Evolutionary conservation across 495 filamentous ascomycete species (phyloP).

Genomic region (Aspergillus diversus): DNA sequence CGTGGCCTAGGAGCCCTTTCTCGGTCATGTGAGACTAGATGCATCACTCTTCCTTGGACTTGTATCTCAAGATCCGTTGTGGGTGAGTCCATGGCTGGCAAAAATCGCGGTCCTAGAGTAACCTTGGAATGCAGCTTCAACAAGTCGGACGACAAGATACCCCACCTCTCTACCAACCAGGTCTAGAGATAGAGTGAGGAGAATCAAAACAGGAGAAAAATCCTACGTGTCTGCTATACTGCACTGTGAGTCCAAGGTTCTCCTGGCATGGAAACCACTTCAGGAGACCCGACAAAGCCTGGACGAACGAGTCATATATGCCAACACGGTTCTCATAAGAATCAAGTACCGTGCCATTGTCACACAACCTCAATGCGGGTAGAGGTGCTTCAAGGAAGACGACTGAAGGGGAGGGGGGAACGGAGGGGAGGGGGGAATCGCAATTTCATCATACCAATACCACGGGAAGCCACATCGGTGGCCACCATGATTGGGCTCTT

Average conservation of each 20-base stretch:
- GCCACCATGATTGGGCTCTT: constrained; percentile 88
- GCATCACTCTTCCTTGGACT: constrained; percentile 69
- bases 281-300: constrained; percentile 74
- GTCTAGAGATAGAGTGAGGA: constrained; percentile 70
- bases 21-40: constrained; percentile 67
- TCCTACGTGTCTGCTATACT: constrained; percentile 64
- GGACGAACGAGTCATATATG: constrained; percentile 82
- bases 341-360: constrained; percentile 83
- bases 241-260: constrained; percentile 84
- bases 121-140: constrained; percentile 70
- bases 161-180: constrained; percentile 77
- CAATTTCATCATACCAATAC: constrained; percentile 95
- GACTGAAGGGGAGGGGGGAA: constrained; percentile 37
- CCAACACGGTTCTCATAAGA: constrained; percentile 77
- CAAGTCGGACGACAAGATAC: constrained; percentile 71
- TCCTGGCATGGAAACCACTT: constrained; percentile 73
- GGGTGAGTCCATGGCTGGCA: constrained; percentile 56
- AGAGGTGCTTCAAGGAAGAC: constrained; percentile 39
- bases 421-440: constrained; percentile 53
- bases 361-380: constrained; percentile 65
- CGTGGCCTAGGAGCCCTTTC: constrained; percentile 57
- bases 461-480: constrained; percentile 94
- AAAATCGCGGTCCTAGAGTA: constrained; percentile 74
- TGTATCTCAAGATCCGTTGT: constrained; percentile 58
- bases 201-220: constrained; percentile 60